Base-by-base conservation (phyloP, 192 early-diverging fungal genomes). In the Spizellomyces punctatus region DNA sequence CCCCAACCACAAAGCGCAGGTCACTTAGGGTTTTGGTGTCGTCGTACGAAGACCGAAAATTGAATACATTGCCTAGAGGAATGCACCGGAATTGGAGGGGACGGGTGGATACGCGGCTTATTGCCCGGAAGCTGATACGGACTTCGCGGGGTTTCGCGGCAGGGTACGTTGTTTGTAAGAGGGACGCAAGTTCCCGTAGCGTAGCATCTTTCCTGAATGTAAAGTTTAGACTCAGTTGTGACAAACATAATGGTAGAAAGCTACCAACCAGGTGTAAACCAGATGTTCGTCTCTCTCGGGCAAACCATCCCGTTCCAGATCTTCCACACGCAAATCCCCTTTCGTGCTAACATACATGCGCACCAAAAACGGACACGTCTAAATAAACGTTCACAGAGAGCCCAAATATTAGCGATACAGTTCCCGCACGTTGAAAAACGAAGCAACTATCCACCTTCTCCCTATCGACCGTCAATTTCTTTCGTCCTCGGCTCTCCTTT, bases 201-300 rank as follows among this genome's bases (percentile, higher is more conserved):
- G 88, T 84, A 44, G 87, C 86, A 67, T 89, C 83, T 57, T 80
- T 85, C 88, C 86, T 88, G 76, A 12, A 27, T 52, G 17, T 46
- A 58, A 19, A 6, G 48, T 6, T n/a, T 8, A 17, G 6, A 68
- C 56, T 16, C 10, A 17, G 42, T 16, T 46, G n/a, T 56, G 47
- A 0, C 55, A n/a, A 22, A 8, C 5, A 21, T 10, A 8, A 36
- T 21, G 9, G 41, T 59, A 56, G 46, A 6, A 10, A 8, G 19
- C 22, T 16, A 42, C 64, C 56, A 78, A 88, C 86, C 87, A 89
- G 12, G 87, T 89, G 49, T 89, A 84, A 55, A 89, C 44, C 44
- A 78, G 71, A 19, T 86, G 47, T 76, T 89, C 87, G 46, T 80
- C 76, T 5, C 67, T 66, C 9, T 70, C 70, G 17, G 84, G 84